A percentile compares a stretch with the other conserved stretches of the same genome.
Evolutionary conservation across 202 grass and related monocot genomes (phyloP).

Genomic region (Panicum virgatum): DNA sequence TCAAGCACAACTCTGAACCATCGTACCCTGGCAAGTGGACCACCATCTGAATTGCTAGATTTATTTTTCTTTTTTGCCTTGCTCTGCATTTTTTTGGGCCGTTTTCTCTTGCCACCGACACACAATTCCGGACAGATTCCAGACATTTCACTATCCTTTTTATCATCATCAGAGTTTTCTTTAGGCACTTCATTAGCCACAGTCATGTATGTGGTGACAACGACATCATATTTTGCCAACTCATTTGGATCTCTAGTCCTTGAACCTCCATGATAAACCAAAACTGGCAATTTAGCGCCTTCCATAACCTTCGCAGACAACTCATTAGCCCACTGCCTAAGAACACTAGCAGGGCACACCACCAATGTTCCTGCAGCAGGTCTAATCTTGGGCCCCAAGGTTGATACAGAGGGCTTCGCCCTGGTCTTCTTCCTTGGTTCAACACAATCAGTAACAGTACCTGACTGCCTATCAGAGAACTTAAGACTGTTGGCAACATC

Average conservation of each 20-base stretch:
- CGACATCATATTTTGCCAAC: conserved; percentile 69
- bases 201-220: conserved; percentile 73
- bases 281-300: conserved; percentile 58
- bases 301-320: conserved; percentile 57
- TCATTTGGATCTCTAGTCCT: conserved; percentile 63
- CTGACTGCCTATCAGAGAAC: neutral
- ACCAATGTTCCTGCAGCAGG: conserved; percentile 68
- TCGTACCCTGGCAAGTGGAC: conserved; percentile 63
- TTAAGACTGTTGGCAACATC: neutral
- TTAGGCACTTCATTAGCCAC: conserved; percentile 71
- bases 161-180: conserved; percentile 52
- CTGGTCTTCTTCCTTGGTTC: conserved; percentile 43
- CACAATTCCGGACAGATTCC: conserved; percentile 41
- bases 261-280: conserved; percentile 76
- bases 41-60: conserved; percentile 30
- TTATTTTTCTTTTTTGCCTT: conserved; percentile 57
- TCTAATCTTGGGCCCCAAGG: conserved; percentile 25
- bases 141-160: conserved; percentile 44
- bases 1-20: conserved; percentile 82
- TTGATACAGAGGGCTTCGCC: conserved; percentile 28
- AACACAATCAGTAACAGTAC: conserved; percentile 20
- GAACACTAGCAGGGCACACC: conserved; percentile 67
- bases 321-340: conserved; percentile 75
- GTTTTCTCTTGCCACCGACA: conserved; percentile 54
- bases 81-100: neutral